These are phyloP conservation scores for Eutrema yunnanense DNA, from an alignment of 345 rosid species.

Conservation along the genomic window DNA sequence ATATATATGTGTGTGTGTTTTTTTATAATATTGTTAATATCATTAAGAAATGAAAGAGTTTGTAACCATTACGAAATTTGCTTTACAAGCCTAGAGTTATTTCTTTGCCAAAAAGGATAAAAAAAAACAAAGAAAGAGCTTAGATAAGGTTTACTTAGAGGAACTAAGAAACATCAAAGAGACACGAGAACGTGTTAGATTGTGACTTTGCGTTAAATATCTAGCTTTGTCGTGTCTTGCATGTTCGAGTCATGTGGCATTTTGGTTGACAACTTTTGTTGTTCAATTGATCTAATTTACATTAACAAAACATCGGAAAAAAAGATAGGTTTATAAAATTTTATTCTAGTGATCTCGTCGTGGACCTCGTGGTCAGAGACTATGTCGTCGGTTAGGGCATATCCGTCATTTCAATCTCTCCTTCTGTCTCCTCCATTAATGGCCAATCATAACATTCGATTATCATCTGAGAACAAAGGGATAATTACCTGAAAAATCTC, in stretches of 20 bases:
- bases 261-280: neutral
- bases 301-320: neutral
- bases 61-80: too few relatives aligned
- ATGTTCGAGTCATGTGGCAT: slow-evolving; percentile 12
- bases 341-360: neutral
- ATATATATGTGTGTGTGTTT: too few relatives aligned
- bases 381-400: slow-evolving; percentile 16
- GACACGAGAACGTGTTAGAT: slow-evolving; percentile 24
- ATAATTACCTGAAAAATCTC: neutral
- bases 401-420: neutral
- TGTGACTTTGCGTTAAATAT: slow-evolving; percentile 4
- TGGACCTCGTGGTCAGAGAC: slow-evolving; percentile 2
- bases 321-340: neutral
- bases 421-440: slow-evolving; percentile 9
- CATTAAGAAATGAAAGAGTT: too few relatives aligned
- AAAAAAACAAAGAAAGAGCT: too few relatives aligned
- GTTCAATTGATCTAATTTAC: neutral
- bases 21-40: too few relatives aligned
- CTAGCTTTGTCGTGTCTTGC: slow-evolving; percentile 1
- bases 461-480: neutral
- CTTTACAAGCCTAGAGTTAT: too few relatives aligned
- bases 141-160: too few relatives aligned
- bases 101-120: too few relatives aligned
- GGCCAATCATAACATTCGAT: slow-evolving; percentile 29
- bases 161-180: neutral